Percentiles rank a stretch among this genome's conserved stretches.
phyloP scores from a whole-genome alignment of 2,329 filamentous ascomycete genomes.

The Aspergillaceae sp. region DNA sequence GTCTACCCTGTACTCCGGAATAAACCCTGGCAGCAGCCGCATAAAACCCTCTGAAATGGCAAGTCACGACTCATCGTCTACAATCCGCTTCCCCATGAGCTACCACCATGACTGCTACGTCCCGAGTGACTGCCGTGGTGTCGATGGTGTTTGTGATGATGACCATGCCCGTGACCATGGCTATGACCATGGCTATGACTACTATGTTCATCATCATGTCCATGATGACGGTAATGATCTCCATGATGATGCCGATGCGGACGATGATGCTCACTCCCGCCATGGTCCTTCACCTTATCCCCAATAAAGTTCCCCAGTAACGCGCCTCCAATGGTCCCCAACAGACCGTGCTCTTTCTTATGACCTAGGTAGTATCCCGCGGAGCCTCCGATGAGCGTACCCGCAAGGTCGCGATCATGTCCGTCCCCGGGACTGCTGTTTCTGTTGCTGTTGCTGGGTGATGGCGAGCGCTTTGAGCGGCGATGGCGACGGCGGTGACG shows the following conservation, averaged over 20 bases:
- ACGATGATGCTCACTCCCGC: slow-evolving; percentile 1
- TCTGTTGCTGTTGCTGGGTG: neutral
- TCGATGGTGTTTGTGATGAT: slow-evolving; percentile 3
- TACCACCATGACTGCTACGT: slow-evolving; percentile 11
- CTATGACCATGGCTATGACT: slow-evolving; percentile 12
- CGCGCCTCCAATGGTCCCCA: slow-evolving; percentile 51
- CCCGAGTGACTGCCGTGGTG: slow-evolving; percentile 15
- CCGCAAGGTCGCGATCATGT: slow-evolving; percentile 43
- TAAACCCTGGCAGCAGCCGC: too few relatives aligned
- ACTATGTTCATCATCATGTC: slow-evolving; percentile 11
- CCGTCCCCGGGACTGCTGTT: slow-evolving; percentile 26
- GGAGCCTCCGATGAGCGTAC: slow-evolving; percentile 48
- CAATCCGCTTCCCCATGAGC: slow-evolving; percentile 1
- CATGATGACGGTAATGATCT: slow-evolving; percentile 7
- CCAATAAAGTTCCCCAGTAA: slow-evolving; percentile 48
- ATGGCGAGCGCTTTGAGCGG: too few relatives aligned
- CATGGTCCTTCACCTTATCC: slow-evolving; percentile 37
- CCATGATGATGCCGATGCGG: slow-evolving; percentile 11
- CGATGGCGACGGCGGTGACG: too few relatives aligned
- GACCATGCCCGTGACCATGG: slow-evolving; percentile 2
- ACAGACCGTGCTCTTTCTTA: slow-evolving; percentile 47
- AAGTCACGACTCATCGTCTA: neutral
- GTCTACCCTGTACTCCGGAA: too few relatives aligned
- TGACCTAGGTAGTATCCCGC: slow-evolving; percentile 51
- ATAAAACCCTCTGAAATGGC: too few relatives aligned